These are phyloP conservation scores for Chaetomium cochliodes DNA, from an alignment of 495 filamentous ascomycete genomes.

Conservation along the genomic window DNA sequence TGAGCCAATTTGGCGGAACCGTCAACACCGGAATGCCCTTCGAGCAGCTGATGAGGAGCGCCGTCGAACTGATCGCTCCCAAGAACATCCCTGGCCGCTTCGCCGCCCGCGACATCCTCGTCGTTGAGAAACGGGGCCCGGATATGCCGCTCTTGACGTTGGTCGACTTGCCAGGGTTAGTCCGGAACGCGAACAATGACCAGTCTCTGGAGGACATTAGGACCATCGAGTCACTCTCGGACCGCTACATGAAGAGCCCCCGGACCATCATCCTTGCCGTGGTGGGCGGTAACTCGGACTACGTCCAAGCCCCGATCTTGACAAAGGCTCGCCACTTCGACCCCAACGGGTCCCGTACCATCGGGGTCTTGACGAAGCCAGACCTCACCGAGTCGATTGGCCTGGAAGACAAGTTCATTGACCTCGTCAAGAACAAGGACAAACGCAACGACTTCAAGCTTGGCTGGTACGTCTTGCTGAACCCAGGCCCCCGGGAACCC, in stretches of 20 bases:
- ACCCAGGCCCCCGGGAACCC: conserved; percentile 49
- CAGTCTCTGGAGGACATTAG: conserved; percentile 48
- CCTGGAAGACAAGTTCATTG: conserved; percentile 52
- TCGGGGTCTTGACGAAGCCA: conserved; percentile 56
- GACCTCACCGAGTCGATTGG: conserved; percentile 47
- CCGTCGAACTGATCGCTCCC: conserved; percentile 41
- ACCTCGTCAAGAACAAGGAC: conserved; percentile 58
- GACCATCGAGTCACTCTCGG: conserved; percentile 47
- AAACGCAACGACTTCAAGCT: conserved; percentile 51
- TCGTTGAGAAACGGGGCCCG: conserved; percentile 54
- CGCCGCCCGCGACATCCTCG: conserved; percentile 48
- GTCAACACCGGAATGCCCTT: conserved; percentile 36
- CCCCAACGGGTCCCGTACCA: conserved; percentile 44
- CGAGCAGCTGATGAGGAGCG: conserved; percentile 38
- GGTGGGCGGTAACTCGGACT: conserved; percentile 52
- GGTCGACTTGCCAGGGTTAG: conserved; percentile 57
- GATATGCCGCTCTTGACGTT: conserved; percentile 55
- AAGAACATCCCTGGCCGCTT: conserved; percentile 41
- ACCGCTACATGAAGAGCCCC: conserved; percentile 52
- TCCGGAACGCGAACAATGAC: conserved; percentile 49
- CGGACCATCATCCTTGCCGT: conserved; percentile 55
- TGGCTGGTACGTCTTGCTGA: conserved; percentile 63
- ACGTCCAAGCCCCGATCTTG: conserved; percentile 50
- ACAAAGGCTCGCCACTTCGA: conserved; percentile 48
- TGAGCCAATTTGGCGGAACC: conserved; percentile 46